Conservation (phyloP, 257 asterid genomes). For the Rehmannia glutinosa region DNA sequence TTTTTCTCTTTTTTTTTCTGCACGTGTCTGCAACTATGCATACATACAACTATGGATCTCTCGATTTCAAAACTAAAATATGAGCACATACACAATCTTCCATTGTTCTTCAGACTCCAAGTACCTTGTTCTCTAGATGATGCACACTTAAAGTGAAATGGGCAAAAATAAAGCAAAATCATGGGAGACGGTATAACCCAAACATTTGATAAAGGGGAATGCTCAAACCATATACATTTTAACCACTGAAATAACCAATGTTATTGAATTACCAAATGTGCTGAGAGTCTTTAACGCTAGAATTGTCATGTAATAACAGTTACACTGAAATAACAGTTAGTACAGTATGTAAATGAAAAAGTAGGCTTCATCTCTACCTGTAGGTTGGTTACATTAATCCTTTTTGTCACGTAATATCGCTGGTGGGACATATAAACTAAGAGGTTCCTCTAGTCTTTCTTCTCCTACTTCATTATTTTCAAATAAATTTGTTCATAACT, state of each 20-base stretch:
- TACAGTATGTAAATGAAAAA: no score
- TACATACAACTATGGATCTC: not conserved
- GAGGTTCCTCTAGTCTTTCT: not conserved
- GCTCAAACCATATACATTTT: not conserved
- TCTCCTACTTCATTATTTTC: not conserved
- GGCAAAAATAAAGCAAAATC: not conserved
- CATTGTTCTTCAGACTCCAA: no score
- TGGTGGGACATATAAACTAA: not conserved
- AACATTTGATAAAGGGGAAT: not conserved
- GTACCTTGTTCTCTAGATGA: no score
- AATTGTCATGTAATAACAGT: no score
- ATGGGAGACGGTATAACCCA: not conserved
- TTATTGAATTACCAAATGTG: no score
- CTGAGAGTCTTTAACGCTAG: no score
- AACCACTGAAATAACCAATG: not conserved
- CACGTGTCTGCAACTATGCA: not conserved
- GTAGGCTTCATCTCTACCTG: no score
- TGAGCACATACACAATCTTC: no score
- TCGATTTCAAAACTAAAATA: not conserved
- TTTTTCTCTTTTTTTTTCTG: not conserved
- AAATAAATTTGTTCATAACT: not conserved
- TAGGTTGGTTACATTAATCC: no score
- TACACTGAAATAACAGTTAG: no score
- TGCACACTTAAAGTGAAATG: not conserved
- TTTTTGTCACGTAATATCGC: no score